phyloP scores from a whole-genome alignment of 805 yeast species.

The Hanseniaspora valbyensis region DNA sequence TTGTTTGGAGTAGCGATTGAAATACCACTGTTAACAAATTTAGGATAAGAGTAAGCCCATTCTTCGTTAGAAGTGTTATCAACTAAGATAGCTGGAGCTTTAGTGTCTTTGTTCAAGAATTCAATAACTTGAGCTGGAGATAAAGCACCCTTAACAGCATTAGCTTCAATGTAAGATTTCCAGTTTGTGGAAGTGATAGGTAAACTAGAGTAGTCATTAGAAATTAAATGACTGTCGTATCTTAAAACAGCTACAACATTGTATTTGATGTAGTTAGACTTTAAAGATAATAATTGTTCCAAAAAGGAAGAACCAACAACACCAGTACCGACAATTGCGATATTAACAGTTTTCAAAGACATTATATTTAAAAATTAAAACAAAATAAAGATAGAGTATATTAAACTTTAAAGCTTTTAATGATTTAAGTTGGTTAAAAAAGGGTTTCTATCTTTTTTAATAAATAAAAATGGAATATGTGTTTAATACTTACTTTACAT shows the following conservation, averaged over 20 bases:
- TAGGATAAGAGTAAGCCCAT: constrained; percentile 68
- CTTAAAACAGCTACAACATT: constrained; percentile 75
- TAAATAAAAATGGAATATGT: too few species aligned
- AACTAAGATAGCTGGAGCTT: constrained; percentile 67
- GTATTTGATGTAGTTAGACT: constrained; percentile 48
- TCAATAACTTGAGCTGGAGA: constrained; percentile 47
- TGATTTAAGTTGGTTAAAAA: not conserved
- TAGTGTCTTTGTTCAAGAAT: constrained; percentile 41
- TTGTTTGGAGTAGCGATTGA: constrained; percentile 97
- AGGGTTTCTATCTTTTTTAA: too few species aligned
- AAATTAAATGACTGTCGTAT: constrained; percentile 55
- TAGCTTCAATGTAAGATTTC: constrained; percentile 37
- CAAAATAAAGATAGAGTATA: not conserved
- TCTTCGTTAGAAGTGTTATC: constrained; percentile 87
- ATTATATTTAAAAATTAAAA: constrained; percentile 25
- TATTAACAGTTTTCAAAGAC: constrained; percentile 44
- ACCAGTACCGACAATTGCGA: constrained; percentile 78
- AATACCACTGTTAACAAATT: constrained; percentile 62
- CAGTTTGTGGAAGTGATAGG: constrained; percentile 43
- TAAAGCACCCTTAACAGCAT: constrained; percentile 36
- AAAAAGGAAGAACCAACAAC: constrained; percentile 90
- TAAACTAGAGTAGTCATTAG: constrained; percentile 61
- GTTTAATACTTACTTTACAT: too few species aligned
- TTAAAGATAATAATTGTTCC: constrained; percentile 58
- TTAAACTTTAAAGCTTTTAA: not conserved